Evolutionary conservation across 768 basidiomycete genomes (phyloP), one percentile per base, ranked within the genome.

Genomic region (Suillus ampliporus): DNA sequence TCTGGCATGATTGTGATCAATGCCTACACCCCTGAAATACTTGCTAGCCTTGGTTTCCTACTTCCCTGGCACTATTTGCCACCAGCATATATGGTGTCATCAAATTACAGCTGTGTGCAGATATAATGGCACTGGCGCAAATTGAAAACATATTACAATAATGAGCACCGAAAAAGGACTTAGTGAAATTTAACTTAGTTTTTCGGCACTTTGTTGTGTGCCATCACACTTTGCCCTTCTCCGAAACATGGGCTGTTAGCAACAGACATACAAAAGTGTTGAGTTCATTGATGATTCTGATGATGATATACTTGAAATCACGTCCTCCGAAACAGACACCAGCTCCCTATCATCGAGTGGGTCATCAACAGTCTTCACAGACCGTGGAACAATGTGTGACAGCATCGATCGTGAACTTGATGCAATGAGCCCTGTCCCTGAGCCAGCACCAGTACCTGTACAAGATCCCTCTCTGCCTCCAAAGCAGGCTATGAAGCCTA

Each of bases 61-160:
- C 67, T 68, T 37, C 67, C 1, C 63, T 76, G 0, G 67, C 77
- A 23, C 71, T 80, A 2, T 65, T 80, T 34, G 77, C 79, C 3
- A 80, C 80, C 0, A 80, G 79, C 10, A 66, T 80, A 35, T 80
- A 79, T 48, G 80, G 79, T n/a, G 70, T 78, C 51, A 75, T 80
- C 66, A 80, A 80, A 50, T 76, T 77, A 34, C 8, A 34, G 34
- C 34, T 34, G n/a, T 44, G 43, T 44, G 41, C 19, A n/a, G 7
- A 43, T 19, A 43, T n/a, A 43, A 43, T 43, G 41, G 41, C 41
- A 43, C 41, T 43, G 41, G 19, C 5, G 19, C 41, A 43, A 43
- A 43, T 43, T 9, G 9, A 43, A n/a, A 43, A 43, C 41, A 43
- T n/a, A 43, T 43, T 19, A 43, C 8, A 43, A 43, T 19, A 43